phyloP scores from a whole-genome alignment of 805 yeast species.

The Debaryomyces hansenii region DNA sequence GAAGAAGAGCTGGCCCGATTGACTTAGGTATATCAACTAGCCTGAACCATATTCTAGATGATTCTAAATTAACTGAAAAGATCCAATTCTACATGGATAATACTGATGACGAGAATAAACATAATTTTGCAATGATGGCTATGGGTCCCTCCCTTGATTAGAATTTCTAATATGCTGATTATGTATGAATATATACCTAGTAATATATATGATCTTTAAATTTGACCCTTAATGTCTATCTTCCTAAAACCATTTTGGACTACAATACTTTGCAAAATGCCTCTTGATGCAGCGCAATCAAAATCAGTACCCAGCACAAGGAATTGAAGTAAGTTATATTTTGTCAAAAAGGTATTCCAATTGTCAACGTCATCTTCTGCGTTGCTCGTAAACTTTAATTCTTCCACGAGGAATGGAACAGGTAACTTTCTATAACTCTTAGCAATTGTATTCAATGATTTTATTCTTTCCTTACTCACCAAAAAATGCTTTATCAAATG shows the following conservation, averaged over 20 bases:
- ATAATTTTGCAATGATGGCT: constrained; percentile 77
- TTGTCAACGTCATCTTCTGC: constrained; percentile 26
- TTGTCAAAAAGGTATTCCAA: constrained; percentile 38
- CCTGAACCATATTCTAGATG: constrained; percentile 51
- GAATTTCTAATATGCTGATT: constrained; percentile 1
- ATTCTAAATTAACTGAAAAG: constrained; percentile 48
- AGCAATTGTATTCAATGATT: constrained; percentile 55
- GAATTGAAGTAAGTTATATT: constrained; percentile 36
- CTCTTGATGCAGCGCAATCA: constrained; percentile 35
- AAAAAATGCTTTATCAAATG: constrained; percentile 41
- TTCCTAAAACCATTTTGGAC: constrained; percentile 44
- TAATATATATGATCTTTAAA: constrained; percentile 13
- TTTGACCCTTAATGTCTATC: constrained; percentile 91
- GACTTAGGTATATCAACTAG: constrained; percentile 50
- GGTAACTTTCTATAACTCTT: constrained; percentile 53
- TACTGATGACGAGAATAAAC: constrained; percentile 57
- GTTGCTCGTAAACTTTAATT: constrained; percentile 40
- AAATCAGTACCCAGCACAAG: constrained; percentile 15
- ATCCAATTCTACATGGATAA: constrained; percentile 67
- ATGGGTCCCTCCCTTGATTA: constrained; percentile 58
- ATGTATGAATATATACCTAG: background rate
- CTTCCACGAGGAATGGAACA: constrained; percentile 33
- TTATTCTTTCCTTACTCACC: constrained; percentile 56
- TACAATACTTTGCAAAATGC: constrained; percentile 34
- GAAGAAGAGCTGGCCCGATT: constrained; percentile 77